Evolutionary conservation across 2,329 filamentous ascomycete species (phyloP).

Genomic region (Ophiostoma pallidulum): DNA sequence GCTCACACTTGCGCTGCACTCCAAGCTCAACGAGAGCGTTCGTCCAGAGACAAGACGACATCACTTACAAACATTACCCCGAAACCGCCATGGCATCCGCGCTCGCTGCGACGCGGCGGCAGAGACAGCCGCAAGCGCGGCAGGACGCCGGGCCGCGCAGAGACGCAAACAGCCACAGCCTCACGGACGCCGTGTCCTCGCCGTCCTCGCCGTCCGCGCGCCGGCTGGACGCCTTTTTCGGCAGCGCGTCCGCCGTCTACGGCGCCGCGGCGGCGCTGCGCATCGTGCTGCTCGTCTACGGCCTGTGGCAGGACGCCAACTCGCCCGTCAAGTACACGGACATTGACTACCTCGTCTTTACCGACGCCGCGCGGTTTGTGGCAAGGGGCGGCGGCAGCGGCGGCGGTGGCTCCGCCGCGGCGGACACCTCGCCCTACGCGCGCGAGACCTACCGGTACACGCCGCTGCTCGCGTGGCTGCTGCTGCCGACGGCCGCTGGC

Average conservation of each 20-base stretch:
- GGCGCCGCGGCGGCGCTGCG: constrained; percentile 55
- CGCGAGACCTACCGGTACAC: constrained; percentile 97
- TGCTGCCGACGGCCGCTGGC: constrained; percentile 65
- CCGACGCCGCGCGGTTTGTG: constrained; percentile 77
- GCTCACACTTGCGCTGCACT: too few relatives aligned
- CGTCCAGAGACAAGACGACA: too few relatives aligned
- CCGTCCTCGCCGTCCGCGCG: constrained; percentile 7
- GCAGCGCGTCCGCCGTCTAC: constrained; percentile 42
- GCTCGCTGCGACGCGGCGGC: not conserved
- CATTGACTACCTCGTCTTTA: constrained; percentile 98
- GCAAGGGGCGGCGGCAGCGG: constrained; percentile 26
- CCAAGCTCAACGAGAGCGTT: too few relatives aligned
- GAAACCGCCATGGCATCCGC: too few relatives aligned
- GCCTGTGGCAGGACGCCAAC: constrained; percentile 83
- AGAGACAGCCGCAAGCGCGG: not conserved
- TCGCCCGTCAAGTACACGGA: constrained; percentile 96
- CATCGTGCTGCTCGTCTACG: constrained; percentile 68
- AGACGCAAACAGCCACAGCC: too few relatives aligned
- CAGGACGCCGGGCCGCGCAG: not conserved
- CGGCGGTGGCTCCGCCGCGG: constrained; percentile 30
- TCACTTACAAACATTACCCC: too few relatives aligned
- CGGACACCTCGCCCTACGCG: constrained; percentile 62
- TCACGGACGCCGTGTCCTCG: constrained; percentile 4
- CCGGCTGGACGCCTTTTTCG: constrained; percentile 25
- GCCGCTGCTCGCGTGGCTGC: constrained; percentile 81